These are phyloP conservation scores for Periconia sp. DNA, from an alignment of 2,329 filamentous ascomycete genomes.

Conservation along the genomic window DNA sequence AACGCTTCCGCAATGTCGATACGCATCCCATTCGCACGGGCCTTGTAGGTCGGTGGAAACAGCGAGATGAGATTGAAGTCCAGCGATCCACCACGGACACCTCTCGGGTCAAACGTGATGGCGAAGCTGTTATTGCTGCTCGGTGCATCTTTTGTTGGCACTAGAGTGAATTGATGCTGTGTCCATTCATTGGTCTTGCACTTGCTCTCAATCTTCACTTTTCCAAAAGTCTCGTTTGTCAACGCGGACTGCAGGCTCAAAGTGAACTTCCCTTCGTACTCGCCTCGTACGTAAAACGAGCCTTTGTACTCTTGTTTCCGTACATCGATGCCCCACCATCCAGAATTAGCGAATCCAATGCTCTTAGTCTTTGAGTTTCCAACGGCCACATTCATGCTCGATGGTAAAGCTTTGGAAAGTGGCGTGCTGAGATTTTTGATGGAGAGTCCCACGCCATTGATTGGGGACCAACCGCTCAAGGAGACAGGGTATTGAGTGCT, in stretches of 20 bases:
- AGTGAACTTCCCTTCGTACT: slow-evolving; percentile 31
- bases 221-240: slow-evolving; percentile 18
- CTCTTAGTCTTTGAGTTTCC: not conserved
- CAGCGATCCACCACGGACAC: slow-evolving; percentile 40
- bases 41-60: slow-evolving; percentile 59
- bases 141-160: slow-evolving; percentile 31
- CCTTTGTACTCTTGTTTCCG: slow-evolving; percentile 51
- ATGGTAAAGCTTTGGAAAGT: slow-evolving; percentile 59
- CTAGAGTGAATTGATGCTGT: slow-evolving; percentile 16
- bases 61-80: slow-evolving; percentile 58
- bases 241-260: slow-evolving; percentile 18
- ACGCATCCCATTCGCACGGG: slow-evolving; percentile 54
- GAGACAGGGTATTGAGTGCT: slow-evolving; percentile 11
- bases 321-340: slow-evolving; percentile 57
- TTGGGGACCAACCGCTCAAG: slow-evolving; percentile 61
- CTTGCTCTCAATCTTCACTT: slow-evolving; percentile 12
- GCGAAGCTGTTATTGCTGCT: slow-evolving; percentile 56
- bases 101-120: slow-evolving; percentile 52
- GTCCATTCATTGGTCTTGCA: slow-evolving; percentile 12
- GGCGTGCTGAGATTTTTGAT: slow-evolving; percentile 56
- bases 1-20: slow-evolving; percentile 54
- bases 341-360: slow-evolving; percentile 38
- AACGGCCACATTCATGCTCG: slow-evolving; percentile 54
- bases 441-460: slow-evolving; percentile 57
- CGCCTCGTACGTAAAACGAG: slow-evolving; percentile 49